These are phyloP conservation scores for Hypoxylon sp. DNA, from an alignment of 2,329 filamentous ascomycete species.

Conservation along the genomic window DNA sequence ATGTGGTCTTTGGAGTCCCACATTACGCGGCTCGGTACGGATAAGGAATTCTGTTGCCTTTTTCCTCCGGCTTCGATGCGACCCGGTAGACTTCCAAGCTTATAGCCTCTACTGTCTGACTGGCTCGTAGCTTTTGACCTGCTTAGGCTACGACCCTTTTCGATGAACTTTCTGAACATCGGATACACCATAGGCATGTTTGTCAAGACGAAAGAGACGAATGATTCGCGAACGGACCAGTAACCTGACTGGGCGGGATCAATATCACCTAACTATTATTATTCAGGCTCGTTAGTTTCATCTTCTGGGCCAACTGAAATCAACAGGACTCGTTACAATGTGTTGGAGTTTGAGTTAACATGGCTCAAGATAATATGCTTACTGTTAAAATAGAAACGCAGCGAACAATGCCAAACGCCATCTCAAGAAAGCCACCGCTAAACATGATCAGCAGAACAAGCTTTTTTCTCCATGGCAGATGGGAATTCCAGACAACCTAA, in stretches of 20 bases:
- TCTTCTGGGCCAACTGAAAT: not conserved
- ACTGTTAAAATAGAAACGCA: slow-evolving; percentile 62
- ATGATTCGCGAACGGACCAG: slow-evolving; percentile 60
- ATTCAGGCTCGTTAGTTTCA: not conserved
- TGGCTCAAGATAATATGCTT: slow-evolving; percentile 15
- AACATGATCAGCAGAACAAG: slow-evolving; percentile 64
- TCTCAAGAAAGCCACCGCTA: slow-evolving; percentile 65
- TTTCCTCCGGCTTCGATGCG: slow-evolving; percentile 1
- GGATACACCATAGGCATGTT: slow-evolving; percentile 60
- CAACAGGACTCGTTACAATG: not conserved
- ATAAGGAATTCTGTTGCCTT: slow-evolving; percentile 12
- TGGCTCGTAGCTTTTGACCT: slow-evolving; percentile 26
- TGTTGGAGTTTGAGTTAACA: not conserved
- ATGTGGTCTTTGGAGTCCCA: slow-evolving; percentile 47
- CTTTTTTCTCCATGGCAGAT: slow-evolving; percentile 60
- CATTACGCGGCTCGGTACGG: slow-evolving; percentile 19
- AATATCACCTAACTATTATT: slow-evolving; percentile 50
- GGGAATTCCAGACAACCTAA: slow-evolving; percentile 62
- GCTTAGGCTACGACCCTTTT: slow-evolving; percentile 42
- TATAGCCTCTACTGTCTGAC: slow-evolving; percentile 33
- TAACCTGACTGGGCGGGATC: slow-evolving; percentile 55
- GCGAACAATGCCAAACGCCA: slow-evolving; percentile 65
- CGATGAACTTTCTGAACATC: slow-evolving; percentile 49
- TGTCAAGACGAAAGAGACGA: slow-evolving; percentile 58
- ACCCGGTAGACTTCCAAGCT: slow-evolving; percentile 33